These are phyloP conservation scores for Lepidium aucheri DNA, from an alignment of 345 rosid species.

Conservation along the genomic window DNA sequence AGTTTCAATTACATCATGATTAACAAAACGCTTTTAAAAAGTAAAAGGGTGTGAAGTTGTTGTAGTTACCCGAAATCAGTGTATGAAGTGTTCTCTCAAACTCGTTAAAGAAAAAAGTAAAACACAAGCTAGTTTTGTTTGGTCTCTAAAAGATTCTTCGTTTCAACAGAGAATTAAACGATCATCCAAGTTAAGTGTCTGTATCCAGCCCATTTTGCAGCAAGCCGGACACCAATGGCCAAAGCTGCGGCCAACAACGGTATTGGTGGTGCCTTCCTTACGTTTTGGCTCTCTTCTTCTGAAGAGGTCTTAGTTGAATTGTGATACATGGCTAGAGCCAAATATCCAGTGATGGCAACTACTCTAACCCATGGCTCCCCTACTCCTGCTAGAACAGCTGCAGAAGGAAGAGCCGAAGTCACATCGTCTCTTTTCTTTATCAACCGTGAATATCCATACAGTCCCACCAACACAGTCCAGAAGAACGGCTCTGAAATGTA, in stretches of 20 bases:
- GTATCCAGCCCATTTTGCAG: slow-evolving; percentile 87
- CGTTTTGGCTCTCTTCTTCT: slow-evolving; percentile 38
- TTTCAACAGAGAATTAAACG: slow-evolving; percentile 30
- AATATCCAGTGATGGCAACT: slow-evolving; percentile 41
- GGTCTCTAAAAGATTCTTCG: slow-evolving; percentile 1
- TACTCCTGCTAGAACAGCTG: slow-evolving; percentile 72
- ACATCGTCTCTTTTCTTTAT: slow-evolving; percentile 73
- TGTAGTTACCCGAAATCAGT: too few relatives aligned
- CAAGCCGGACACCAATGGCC: slow-evolving; percentile 72
- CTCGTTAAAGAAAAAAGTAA: too few relatives aligned
- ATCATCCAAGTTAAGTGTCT: slow-evolving; percentile 94
- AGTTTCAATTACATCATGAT: too few relatives aligned
- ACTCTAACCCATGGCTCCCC: slow-evolving; percentile 91
- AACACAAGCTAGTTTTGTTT: slow-evolving; percentile 4
- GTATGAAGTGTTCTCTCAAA: too few relatives aligned
- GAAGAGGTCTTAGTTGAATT: slow-evolving; percentile 39
- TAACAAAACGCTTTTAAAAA: too few relatives aligned
- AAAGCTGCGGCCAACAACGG: slow-evolving; percentile 68
- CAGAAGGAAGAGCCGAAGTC: slow-evolving; percentile 66
- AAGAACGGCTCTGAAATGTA: slow-evolving; percentile 71
- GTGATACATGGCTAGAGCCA: slow-evolving; percentile 58
- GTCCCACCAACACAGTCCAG: slow-evolving; percentile 65
- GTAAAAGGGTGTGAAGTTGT: too few relatives aligned
- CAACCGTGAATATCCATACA: slow-evolving; percentile 52
- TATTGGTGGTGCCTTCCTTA: slow-evolving; percentile 41